Percentiles rank a stretch among this genome's conserved stretches.
phyloP scores from a whole-genome alignment of 345 rosid genomes.

The Iberis pinnata region DNA sequence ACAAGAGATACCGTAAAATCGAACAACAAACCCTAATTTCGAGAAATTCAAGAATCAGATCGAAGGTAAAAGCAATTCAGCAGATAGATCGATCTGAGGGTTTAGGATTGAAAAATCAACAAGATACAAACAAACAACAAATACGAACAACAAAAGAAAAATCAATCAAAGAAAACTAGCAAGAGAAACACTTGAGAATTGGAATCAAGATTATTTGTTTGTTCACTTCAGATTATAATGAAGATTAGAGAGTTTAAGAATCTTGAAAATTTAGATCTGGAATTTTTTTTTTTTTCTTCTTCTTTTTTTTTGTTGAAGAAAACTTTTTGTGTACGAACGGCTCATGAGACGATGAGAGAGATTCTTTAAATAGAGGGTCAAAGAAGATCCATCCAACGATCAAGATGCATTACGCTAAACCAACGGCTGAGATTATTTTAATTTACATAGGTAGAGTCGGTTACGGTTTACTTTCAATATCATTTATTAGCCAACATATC shows the following conservation, averaged over 20 bases:
- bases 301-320: not conserved
- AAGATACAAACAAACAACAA: constrained; percentile 5
- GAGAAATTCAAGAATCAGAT: not conserved
- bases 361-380: constrained; percentile 21
- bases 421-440: constrained; percentile 14
- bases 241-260: not conserved
- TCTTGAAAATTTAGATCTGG: constrained; percentile 26
- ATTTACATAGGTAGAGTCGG: constrained; percentile 4
- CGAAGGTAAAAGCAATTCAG: not conserved
- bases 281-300: constrained; percentile 2
- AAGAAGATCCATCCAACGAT: constrained; percentile 13
- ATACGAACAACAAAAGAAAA: not conserved
- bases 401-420: not conserved
- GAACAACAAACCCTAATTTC: constrained; percentile 20
- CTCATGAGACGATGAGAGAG: constrained; percentile 20
- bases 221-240: constrained; percentile 10
- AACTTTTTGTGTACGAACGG: constrained; percentile 16
- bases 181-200: constrained; percentile 1
- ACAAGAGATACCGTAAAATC: not conserved
- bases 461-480: constrained; percentile 23
- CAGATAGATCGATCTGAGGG: constrained; percentile 24
- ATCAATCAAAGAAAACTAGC: constrained; percentile 7
- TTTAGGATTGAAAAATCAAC: not conserved
- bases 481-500: no score
- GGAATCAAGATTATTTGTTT: not conserved